Evolutionary conservation across 2,329 filamentous ascomycete genomes (phyloP), one percentile per base, ranked within the genome.

Genomic region (Alternaria metachromatica): DNA sequence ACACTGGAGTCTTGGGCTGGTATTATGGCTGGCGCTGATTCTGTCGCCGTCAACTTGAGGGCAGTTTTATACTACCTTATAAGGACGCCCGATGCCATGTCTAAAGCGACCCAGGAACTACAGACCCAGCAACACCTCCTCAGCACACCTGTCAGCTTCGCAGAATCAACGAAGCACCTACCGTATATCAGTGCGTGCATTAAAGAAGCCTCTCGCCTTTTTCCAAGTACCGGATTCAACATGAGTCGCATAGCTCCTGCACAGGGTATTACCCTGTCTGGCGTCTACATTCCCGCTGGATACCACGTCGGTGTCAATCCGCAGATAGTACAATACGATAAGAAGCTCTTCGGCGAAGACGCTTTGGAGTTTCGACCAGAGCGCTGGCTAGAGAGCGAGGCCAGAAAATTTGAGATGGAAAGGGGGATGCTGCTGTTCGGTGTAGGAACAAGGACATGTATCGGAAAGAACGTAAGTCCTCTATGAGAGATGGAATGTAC

Each of bases 11-110:
- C 72, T 7, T 77, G 68, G 61, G 65, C 65, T 30, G 73, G 66
- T 8, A 71, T 79, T 68, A 70, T 79, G 55, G 80, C 77, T 2
- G 79, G 79, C 23, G 67, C 73, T 11, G 80, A 80, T 23, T 81
- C 79, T 3, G 81, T 77, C 0, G 76, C 78, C 5, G 71, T 78
- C 11, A 66, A 72, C 9, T 63, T 82, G 2, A 37, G 23, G 25
- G 15, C 44, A n/a, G 12, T 21, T 23, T 46, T 46, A 46, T 46
- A 46, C 20, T 23, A 46, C 12, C 44, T 46, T 23, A 46, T 46
- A 2, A 21, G 44, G 6, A 25, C 44, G 1, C 44, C 44, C 21
- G 13, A 23, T 2, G 44, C 44, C 7, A 23, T 23, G 20, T 15
- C 20, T 15, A 46, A 21, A 23, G 12, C 21, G 6, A 46, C 21